Conservation (phyloP, 441 rosid genomes). For the Gossypium schwendimanii region DNA sequence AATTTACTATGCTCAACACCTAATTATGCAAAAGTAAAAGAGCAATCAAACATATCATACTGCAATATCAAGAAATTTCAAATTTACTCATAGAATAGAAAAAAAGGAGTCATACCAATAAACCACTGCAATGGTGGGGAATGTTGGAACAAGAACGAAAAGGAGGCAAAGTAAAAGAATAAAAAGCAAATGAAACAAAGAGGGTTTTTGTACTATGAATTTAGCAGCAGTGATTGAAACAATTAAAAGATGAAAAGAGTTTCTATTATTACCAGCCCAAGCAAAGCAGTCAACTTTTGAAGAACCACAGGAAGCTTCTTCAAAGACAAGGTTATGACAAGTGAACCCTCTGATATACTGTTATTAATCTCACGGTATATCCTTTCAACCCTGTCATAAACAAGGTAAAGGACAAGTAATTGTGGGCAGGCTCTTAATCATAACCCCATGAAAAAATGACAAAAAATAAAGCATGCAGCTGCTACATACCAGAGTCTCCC, state of each 20-base stretch:
- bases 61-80: not conserved
- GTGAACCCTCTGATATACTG: constrained; percentile 62
- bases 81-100: not conserved
- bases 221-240: constrained; percentile 4
- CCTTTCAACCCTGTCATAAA: constrained; percentile 78
- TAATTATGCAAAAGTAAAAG: not conserved
- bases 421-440: not conserved
- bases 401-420: constrained; percentile 16
- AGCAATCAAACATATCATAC: not conserved
- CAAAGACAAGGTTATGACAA: constrained; percentile 67
- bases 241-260: not conserved
- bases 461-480: constrained; percentile 10
- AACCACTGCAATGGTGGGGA: not conserved
- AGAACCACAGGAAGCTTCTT: constrained; percentile 76
- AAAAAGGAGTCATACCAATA: not conserved
- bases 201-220: constrained; percentile 1
- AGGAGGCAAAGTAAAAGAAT: not conserved
- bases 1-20: not conserved
- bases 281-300: constrained; percentile 83
- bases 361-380: constrained; percentile 75
- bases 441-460: not conserved
- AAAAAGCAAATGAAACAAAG: not conserved
- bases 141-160: not conserved
- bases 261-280: constrained; percentile 77
- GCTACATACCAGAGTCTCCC: constrained; percentile 75